Evolutionary conservation across 352 stramenopile species (phyloP), one percentile per base, ranked within the genome.

Genomic region (Phytopythium aichiense): DNA sequence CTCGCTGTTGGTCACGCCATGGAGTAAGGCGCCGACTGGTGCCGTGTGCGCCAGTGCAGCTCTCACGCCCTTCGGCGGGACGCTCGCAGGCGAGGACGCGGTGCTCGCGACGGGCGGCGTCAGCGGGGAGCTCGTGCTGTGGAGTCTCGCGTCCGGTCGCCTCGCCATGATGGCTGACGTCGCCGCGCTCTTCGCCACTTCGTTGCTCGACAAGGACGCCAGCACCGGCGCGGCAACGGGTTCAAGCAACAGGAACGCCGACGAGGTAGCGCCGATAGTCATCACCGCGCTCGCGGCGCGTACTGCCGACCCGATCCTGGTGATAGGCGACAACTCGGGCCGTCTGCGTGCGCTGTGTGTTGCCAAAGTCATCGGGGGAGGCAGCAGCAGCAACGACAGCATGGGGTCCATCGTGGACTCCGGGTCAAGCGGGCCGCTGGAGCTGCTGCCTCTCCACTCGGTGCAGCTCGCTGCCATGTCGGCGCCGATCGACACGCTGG

Each of bases 361-460:
- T 2, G 56, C 77, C 31, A 91, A 88, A 54, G 23, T 79, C 30
- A 71, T 88, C 20, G 74, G 76, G 0, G 69, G 73, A 33, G 72
- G 54, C 53, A 8, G 1, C n/a, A 58, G 49, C 25, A 37, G 23
- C 50, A 52, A 28, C 50, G 50, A 51, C 54, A 35, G 54, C 37
- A 20, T 50, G 22, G 22, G 54, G 6, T 37, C 37, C 25, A 59
- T 38, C 15, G 0, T 50, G n/a, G 54, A 60, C 40, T 4, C 35
- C 13, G 20, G 37, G n/a, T 13, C 52, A 12, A 12, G 13, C 20
- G 71, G 75, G 6, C 63, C 69, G 13, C 52, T 91, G 11, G 81
- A 94, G 51, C 61, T 89, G 52, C 18, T 89, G n/a, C 81, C 83
- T 11, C 67, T 91, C 11, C 82, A 91, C 57, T 84, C 75, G 1